Evolutionary conservation across 73 alveolate species (phyloP).

Genomic region (Tetrahymena elliotti): DNA sequence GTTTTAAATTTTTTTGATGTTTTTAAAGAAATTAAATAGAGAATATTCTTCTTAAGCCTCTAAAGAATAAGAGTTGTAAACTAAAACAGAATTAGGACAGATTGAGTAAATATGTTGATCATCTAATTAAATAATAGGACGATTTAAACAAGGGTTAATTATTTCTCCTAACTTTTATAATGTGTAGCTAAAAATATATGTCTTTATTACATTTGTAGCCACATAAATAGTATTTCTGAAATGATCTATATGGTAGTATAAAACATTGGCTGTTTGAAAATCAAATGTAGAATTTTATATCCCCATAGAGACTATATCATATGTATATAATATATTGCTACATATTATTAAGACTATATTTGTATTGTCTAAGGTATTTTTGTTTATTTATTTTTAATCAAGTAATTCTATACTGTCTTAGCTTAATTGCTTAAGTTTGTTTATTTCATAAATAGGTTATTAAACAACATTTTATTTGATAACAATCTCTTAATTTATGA

Average conservation of each 20-base stretch:
- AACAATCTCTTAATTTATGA: not conserved
- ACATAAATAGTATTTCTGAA: not conserved
- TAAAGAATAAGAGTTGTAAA: not conserved
- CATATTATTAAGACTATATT: not conserved
- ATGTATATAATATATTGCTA: not conserved
- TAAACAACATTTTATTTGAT: not conserved
- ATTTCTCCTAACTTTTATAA: not conserved
- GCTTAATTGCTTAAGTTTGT: not conserved
- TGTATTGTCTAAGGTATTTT: not conserved
- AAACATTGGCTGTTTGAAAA: not conserved
- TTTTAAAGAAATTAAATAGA: not conserved
- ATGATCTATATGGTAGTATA: not conserved
- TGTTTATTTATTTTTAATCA: not conserved
- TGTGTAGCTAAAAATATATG: not conserved
- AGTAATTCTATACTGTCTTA: not conserved
- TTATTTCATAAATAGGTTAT: not conserved
- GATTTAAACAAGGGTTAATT: not conserved
- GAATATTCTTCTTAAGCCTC: not conserved
- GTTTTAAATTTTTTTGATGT: not conserved
- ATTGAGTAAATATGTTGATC: not conserved
- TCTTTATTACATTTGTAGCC: not conserved
- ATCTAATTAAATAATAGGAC: not conserved
- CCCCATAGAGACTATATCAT: not conserved
- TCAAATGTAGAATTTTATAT: not conserved
- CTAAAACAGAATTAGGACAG: not conserved